Base-by-base conservation (phyloP, 208 protist species). In the Leishmania lainsoni region DNA sequence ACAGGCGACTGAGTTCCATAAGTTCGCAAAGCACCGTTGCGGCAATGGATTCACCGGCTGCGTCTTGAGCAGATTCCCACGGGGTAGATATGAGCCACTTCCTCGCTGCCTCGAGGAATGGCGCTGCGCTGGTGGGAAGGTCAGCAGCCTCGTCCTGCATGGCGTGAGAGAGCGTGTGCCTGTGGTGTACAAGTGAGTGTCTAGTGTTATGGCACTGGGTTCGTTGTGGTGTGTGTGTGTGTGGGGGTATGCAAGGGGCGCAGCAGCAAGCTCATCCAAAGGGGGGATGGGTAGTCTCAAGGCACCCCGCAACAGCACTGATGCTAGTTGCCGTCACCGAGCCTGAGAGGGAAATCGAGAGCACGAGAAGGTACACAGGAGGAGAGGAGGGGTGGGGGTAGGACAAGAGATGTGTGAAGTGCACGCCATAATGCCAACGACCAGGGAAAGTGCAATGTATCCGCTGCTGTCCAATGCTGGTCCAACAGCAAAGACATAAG, bases 11-110 rank as follows among this genome's bases (percentile, higher is more conserved):
- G 61, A 82, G 20, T 10, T 86, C 78, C 74, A 83, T 26, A 14
- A 82, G 61, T 5, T 86, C 48, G 32, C 83, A 83, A n/a, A 86
- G 54, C 77, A 81, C 83, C 35, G 45, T 66, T 61, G 72, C 20
- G 5, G 72, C 72, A 6, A 51, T 76, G n/a, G 29, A n/a, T 17
- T 61, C 72, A 61, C 29, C 29, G 45, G 26, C 72, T 61, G 51
- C 32, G 17, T 35, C 35, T 65, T 22, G 14, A 42, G n/a, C 10
- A 9, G 74, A 54, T 22, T 54, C 74, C 74, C 74, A 77, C 26
- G 74, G 74, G 20, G 74, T 68, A 29, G 12, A 39, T 29, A 66
- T 59, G 22, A 85, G 76, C 48, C 52, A 80, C 32, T 39, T 54
- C 71, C 48, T 81, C 1, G 52, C 69, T 0, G 69, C 59, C 58